Conservation (phyloP, 2,329 filamentous ascomycete genomes). For the Pseudogymnoascus sp. region DNA sequence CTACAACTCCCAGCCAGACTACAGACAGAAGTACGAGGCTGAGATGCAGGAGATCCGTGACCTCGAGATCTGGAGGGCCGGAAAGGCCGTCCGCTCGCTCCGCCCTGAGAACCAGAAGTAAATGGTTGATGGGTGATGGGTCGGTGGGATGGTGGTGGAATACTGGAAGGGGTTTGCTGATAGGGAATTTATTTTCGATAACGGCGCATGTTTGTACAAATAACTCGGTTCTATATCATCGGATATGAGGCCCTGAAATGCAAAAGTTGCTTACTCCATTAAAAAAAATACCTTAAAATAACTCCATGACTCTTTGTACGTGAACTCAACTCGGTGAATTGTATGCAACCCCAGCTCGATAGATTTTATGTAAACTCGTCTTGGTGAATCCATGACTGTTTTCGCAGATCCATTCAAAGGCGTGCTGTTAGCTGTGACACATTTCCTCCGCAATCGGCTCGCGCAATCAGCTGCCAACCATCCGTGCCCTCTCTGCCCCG, state of each 20-base stretch:
- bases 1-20: slow-evolving; percentile 93
- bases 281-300: neutral
- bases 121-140: slow-evolving; percentile 12
- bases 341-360: no score
- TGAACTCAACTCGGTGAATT: neutral
- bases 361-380: no score
- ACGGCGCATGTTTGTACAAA: slow-evolving; percentile 30
- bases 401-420: neutral
- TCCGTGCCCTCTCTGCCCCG: neutral
- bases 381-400: no score
- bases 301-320: neutral
- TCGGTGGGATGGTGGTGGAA: slow-evolving; percentile 14
- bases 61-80: slow-evolving; percentile 97
- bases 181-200: slow-evolving; percentile 8
- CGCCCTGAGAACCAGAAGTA: slow-evolving; percentile 81
- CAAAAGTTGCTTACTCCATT: slow-evolving; percentile 23
- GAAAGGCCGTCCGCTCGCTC: slow-evolving; percentile 88
- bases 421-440: neutral
- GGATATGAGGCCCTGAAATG: slow-evolving; percentile 24
- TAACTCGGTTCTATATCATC: slow-evolving; percentile 18
- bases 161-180: slow-evolving; percentile 14
- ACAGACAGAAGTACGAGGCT: slow-evolving; percentile 93
- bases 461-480: slow-evolving; percentile 5
- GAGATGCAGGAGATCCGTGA: slow-evolving; percentile 98
- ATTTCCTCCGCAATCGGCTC: slow-evolving; percentile 19